Percentiles rank a stretch among this genome's conserved stretches.
Conservation (phyloP, 2,329 filamentous ascomycete species). For the Aspergillus sp. region DNA sequence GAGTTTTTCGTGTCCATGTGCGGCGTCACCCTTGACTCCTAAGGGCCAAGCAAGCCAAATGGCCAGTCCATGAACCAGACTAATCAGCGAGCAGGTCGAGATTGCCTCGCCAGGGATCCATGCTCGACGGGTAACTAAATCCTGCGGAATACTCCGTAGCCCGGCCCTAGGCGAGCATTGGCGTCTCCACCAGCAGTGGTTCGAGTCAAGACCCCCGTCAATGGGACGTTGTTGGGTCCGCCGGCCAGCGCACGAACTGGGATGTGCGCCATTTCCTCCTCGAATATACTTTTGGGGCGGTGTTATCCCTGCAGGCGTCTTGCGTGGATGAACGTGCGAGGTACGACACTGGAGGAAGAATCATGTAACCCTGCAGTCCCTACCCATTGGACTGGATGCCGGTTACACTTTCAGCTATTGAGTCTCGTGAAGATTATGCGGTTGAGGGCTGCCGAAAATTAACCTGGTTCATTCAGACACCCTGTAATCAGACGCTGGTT, state of each 20-base stretch:
- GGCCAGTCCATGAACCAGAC: not conserved
- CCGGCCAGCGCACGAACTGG: not conserved
- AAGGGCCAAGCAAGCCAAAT: not conserved
- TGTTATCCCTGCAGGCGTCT: no score
- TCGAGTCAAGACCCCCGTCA: not conserved
- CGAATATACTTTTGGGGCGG: not conserved
- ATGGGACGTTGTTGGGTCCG: not conserved
- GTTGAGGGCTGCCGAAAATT: no score
- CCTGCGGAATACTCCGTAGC: not conserved
- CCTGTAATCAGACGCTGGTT: no score
- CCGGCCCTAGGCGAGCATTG: not conserved
- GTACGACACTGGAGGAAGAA: no score
- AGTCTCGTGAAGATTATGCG: no score
- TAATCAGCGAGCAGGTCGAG: not conserved
- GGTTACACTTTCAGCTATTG: no score
- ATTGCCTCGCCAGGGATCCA: not conserved
- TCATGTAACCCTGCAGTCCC: no score
- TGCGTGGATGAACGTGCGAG: no score
- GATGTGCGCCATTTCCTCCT: not conserved
- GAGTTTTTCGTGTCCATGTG: not conserved
- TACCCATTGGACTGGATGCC: no score
- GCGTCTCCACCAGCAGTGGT: not conserved
- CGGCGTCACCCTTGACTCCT: not conserved
- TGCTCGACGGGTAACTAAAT: not conserved
- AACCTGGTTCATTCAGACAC: no score